Percentiles rank a stretch among this genome's conserved stretches.
Evolutionary conservation across 768 basidiomycete genomes (phyloP).

Genomic region (Gautieria morchelliformis): DNA sequence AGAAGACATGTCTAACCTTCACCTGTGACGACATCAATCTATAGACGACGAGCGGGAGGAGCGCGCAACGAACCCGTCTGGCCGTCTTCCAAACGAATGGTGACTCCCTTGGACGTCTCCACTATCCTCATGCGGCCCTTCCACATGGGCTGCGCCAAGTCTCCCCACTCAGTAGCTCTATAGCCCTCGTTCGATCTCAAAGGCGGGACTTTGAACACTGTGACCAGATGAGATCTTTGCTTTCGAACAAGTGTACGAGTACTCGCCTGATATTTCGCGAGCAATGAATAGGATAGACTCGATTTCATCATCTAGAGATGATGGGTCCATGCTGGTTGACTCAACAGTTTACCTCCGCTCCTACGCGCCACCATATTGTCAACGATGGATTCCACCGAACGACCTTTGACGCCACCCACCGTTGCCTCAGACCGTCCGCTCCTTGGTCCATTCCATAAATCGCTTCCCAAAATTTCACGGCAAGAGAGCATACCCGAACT

Average conservation of each 20-base stretch:
- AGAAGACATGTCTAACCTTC: conserved; percentile 39
- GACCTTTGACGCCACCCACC: conserved; percentile 1
- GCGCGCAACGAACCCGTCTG: conserved; percentile 52
- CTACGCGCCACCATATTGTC: neutral
- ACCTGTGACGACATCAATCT: conserved; percentile 29
- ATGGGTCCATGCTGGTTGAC: neutral
- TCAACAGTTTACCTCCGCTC: neutral
- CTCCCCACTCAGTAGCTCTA: conserved; percentile 89
- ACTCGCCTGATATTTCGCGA: conserved; percentile 81
- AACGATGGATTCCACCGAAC: neutral
- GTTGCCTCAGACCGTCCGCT: neutral
- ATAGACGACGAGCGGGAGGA: conserved; percentile 2
- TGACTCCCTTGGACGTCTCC: conserved; percentile 60
- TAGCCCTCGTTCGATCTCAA: conserved; percentile 82
- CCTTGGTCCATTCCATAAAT: conserved; percentile 2
- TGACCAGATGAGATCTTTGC: conserved; percentile 7
- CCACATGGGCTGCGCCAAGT: conserved; percentile 77
- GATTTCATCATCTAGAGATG: conserved; percentile 63
- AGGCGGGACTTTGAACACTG: conserved; percentile 89
- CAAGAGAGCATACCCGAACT: conserved; percentile 31
- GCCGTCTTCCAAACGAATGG: conserved; percentile 71
- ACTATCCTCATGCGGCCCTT: conserved; percentile 83
- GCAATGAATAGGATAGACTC: conserved; percentile 85
- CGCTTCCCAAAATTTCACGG: neutral
- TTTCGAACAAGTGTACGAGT: conserved; percentile 10